Evolutionary conservation across 83 land plant genomes (phyloP).

Genomic region (Thuja plicata): DNA sequence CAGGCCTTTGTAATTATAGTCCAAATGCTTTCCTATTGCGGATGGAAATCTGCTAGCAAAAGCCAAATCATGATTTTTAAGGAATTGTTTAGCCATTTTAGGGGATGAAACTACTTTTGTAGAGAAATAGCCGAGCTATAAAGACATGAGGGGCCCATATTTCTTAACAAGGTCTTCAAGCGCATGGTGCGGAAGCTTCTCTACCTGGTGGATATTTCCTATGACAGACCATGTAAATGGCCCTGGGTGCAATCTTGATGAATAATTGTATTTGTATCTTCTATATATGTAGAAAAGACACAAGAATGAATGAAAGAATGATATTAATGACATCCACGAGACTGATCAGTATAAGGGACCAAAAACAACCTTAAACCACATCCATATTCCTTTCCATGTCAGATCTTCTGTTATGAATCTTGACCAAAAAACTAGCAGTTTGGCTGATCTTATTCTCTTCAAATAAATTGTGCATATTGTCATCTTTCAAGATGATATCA

Average conservation of each 20-base stretch:
- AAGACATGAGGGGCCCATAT: conserved; percentile 20
- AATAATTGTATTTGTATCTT: background rate
- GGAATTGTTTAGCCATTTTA: conserved; percentile 13
- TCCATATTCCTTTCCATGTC: too few relatives aligned
- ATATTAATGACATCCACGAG: too few relatives aligned
- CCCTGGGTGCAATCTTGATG: conserved; percentile 4
- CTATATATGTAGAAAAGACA: background rate
- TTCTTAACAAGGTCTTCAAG: background rate
- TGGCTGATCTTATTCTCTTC: too few relatives aligned
- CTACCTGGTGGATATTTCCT: conserved; percentile 18
- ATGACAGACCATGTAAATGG: conserved; percentile 10
- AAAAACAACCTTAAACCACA: too few relatives aligned
- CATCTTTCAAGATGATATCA: too few relatives aligned
- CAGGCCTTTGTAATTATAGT: background rate
- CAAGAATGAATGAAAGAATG: too few relatives aligned
- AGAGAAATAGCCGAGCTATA: conserved; percentile 16
- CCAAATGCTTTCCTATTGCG: background rate
- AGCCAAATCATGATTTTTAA: conserved; percentile 13
- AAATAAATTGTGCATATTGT: too few relatives aligned
- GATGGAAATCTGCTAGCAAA: conserved; percentile 17
- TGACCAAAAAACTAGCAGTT: too few relatives aligned
- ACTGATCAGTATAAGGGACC: too few relatives aligned
- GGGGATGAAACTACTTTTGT: conserved; percentile 7
- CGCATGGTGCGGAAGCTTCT: conserved; percentile 7
- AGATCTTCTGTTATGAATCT: too few relatives aligned